Evolutionary conservation across 176 grass and related monocot species (phyloP), one percentile per base, ranked within the genome.

Genomic region (Tuctoria greenei): DNA sequence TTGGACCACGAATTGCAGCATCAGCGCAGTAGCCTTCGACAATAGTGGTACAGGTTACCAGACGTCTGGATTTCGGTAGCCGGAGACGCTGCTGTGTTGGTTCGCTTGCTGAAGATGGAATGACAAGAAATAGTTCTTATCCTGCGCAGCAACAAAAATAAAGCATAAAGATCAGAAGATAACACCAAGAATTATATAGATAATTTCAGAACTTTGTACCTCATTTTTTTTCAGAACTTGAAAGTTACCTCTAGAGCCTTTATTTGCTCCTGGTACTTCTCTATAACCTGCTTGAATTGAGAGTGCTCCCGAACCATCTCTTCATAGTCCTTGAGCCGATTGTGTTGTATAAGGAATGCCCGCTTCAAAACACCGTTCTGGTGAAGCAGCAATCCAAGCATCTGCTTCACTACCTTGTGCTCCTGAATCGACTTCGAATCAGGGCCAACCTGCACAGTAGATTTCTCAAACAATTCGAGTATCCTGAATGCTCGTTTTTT

Each of bases 331-430:
- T 79, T 84, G 39, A 87, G 81, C 34, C 62, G 73, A 47, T 75
- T 87, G 78, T 88, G 81, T 67, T 91, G 89, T 43, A 79, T 75
- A 44, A 77, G 81, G 31, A 88, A 72, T 16, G 85, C 85, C 1
- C 81, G 78, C 57, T 88, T 91, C 62, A 88, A 68, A 66, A 91
- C n/a, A 6, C 81, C n/a, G 9, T 91, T 91, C 73, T 91, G 81
- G 49, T 82, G 62, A 59, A 91, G 85, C 26, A 91, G 69, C 14
- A n/a, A 47, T 59, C 64, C 89, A 0, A 88, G 44, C 78, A 87
- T 83, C 68, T 84, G 77, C 73, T 91, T 87, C 18, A 88, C 61
- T 65, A 82, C 59, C 61, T 69, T 79, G 25, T 91, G 73, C 23
- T 91, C 89, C 85, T 91, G 56, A 28, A 80, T 63, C n/a, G 18